phyloP scores from a whole-genome alignment of 192 early-diverging fungal species.

The Umbelopsis sp. region DNA sequence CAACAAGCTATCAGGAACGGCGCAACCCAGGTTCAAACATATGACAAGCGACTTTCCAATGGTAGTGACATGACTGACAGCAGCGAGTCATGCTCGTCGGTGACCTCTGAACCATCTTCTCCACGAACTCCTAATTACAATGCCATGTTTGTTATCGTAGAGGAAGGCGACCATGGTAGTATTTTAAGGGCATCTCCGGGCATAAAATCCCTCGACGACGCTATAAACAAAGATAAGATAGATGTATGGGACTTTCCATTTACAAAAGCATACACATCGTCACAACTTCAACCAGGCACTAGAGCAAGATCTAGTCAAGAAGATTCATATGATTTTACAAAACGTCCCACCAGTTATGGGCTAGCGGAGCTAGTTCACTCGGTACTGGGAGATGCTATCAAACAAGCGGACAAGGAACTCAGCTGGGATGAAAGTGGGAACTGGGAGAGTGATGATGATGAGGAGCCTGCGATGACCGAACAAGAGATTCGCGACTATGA shows the following conservation, averaged over 20 bases:
- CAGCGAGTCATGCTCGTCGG: slow-evolving; percentile 1
- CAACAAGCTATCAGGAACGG: neutral
- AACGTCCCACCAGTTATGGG: neutral
- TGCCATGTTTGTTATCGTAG: neutral
- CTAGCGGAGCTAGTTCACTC: slow-evolving; percentile 2
- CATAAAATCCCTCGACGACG: neutral
- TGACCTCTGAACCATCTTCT: neutral
- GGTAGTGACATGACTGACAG: slow-evolving; percentile 2
- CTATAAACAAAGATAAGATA: neutral
- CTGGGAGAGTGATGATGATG: slow-evolving; percentile 4
- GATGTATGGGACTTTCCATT: neutral
- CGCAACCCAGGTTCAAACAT: neutral
- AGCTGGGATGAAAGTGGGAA: neutral
- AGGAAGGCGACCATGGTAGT: neutral
- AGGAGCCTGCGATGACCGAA: neutral
- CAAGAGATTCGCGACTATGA: neutral
- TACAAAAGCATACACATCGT: neutral
- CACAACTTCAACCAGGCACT: neutral
- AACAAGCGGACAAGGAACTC: slow-evolving; percentile 1
- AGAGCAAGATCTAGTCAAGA: neutral
- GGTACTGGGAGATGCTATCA: slow-evolving; percentile 5
- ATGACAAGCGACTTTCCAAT: neutral
- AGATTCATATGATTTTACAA: neutral
- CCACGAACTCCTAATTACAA: neutral
- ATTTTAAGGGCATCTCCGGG: neutral